Percentiles rank a stretch among this genome's conserved stretches.
These are phyloP conservation scores for Saprolegnia parasitica DNA, from an alignment of 352 stramenopile species.

Conservation along the genomic window DNA sequence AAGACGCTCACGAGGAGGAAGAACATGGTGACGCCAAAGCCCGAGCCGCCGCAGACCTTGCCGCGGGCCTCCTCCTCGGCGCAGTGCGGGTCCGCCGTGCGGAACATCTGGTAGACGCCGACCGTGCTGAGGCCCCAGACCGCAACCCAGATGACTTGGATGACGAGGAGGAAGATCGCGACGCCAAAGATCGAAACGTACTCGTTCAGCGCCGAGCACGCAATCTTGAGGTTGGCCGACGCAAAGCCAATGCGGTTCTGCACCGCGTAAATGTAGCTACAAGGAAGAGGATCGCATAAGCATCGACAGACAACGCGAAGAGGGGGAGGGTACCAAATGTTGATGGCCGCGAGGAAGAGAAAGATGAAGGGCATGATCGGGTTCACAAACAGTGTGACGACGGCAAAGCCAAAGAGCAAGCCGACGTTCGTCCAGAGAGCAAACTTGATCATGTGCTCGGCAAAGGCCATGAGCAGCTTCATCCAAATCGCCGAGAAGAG, in stretches of 20 bases:
- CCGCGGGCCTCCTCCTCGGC: conserved; percentile 40
- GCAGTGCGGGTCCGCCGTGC: conserved; percentile 59
- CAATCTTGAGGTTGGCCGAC: conserved; percentile 70
- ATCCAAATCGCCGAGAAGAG: conserved; percentile 70
- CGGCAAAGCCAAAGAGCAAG: conserved; percentile 57
- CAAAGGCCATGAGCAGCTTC: conserved; percentile 69
- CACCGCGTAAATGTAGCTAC: conserved; percentile 57
- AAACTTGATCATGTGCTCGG: conserved; percentile 68
- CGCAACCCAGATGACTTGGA: conserved; percentile 71
- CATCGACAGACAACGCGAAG: neutral
- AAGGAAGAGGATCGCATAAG: neutral
- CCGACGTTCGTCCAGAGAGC: conserved; percentile 79
- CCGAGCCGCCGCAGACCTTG: conserved; percentile 55
- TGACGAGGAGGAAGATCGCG: conserved; percentile 43
- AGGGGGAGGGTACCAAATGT: conserved; percentile 67
- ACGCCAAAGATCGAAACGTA: conserved; percentile 60
- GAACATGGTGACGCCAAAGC: conserved; percentile 59
- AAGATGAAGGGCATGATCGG: conserved; percentile 56
- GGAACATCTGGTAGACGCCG: conserved; percentile 70
- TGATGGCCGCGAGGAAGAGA: conserved; percentile 54
- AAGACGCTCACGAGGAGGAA: conserved; percentile 81
- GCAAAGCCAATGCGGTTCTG: conserved; percentile 79
- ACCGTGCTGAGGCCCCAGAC: conserved; percentile 63
- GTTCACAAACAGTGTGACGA: conserved; percentile 59
- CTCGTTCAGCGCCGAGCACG: conserved; percentile 51